Evolutionary conservation across 1,139 yeast genomes (phyloP), one percentile per base, ranked within the genome.

Genomic region (Suhomyces maxii): DNA sequence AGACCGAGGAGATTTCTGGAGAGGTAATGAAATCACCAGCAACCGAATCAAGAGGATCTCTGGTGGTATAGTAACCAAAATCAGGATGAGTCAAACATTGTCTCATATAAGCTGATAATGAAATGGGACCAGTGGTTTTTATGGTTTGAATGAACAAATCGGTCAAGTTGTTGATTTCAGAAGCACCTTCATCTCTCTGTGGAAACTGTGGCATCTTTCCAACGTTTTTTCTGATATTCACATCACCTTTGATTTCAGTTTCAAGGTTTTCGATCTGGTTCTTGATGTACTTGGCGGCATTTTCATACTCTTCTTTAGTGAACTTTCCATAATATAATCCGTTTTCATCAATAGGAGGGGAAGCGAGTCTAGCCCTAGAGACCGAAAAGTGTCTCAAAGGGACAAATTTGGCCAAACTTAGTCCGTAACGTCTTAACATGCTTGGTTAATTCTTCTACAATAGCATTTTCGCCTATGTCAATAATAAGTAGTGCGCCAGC

Each of bases 1-100:
- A 89, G 68, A 88, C 85, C 40, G 89, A 89, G 4, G 95, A 85
- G 42, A 89, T 87, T 65, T 89, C 96, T 0, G 96, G 96, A 0
- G 93, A 84, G 0, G 96, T 89, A 46, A 85, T 77, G 62, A 89
- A 89, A 64, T 89, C 96, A 6, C 96, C 96, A 1, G 63, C 61
- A 10, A 63, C 58, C 0, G 70, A 53, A 47, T 88, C 89, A 36
- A 89, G 70, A 0, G 96, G 96, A 56, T 88, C 84, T 54, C 84
- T 69, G 3, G 89, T 84, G 18, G 90, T 86, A 61, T 89, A 89
- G 63, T 89, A 89, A 0, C 96, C 96, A 52, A 77, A 80, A 7
- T 79, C 71, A 0, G 96, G 95, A 58, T 87, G 88, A 0, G 91
- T 82, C 47, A 89, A 71, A 59, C 96, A 88, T 63, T 87, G 93